Conservation (phyloP, 331 rosid species). For the Cydonia oblonga region DNA sequence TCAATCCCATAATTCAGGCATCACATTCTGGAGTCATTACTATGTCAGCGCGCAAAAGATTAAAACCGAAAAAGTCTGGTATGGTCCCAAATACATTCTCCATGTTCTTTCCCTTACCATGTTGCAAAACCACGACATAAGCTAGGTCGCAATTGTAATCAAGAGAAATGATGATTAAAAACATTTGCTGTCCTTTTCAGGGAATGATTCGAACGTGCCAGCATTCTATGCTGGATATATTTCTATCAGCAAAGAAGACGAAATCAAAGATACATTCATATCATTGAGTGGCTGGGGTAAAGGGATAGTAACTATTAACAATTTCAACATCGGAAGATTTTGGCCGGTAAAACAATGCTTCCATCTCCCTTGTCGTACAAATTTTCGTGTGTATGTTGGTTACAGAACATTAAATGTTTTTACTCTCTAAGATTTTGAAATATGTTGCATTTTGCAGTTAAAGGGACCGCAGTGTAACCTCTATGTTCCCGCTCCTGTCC, state of each 20-base stretch:
- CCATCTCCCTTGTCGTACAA: too few species aligned
- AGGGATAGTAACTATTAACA: slow-evolving; percentile 70
- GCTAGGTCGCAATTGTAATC: neutral
- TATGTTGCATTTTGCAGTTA: slow-evolving; percentile 32
- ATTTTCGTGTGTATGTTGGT: neutral
- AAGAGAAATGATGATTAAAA: neutral
- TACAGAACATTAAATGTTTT: neutral
- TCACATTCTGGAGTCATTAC: slow-evolving; percentile 25
- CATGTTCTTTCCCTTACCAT: neutral
- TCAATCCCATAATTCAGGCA: slow-evolving; percentile 29
- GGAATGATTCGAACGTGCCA: slow-evolving; percentile 43
- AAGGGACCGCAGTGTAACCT: slow-evolving; percentile 90
- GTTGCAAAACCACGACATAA: slow-evolving; percentile 3
- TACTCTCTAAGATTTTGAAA: neutral
- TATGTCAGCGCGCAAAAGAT: slow-evolving; percentile 23
- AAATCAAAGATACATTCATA: slow-evolving; percentile 57
- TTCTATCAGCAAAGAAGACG: slow-evolving; percentile 37
- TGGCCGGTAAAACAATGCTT: slow-evolving; percentile 56
- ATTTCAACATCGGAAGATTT: slow-evolving; percentile 78
- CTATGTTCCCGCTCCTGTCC: slow-evolving; percentile 81
- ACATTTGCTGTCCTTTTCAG: slow-evolving; percentile 29
- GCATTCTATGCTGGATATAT: slow-evolving; percentile 65
- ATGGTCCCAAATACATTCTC: slow-evolving; percentile 2
- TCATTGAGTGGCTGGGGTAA: slow-evolving; percentile 74
- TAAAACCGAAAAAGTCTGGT: slow-evolving; percentile 31